A percentile compares a stretch with the other conserved stretches of the same genome.
phyloP scores from a whole-genome alignment of 2,329 filamentous ascomycete genomes.

The Talaromyces sp. region DNA sequence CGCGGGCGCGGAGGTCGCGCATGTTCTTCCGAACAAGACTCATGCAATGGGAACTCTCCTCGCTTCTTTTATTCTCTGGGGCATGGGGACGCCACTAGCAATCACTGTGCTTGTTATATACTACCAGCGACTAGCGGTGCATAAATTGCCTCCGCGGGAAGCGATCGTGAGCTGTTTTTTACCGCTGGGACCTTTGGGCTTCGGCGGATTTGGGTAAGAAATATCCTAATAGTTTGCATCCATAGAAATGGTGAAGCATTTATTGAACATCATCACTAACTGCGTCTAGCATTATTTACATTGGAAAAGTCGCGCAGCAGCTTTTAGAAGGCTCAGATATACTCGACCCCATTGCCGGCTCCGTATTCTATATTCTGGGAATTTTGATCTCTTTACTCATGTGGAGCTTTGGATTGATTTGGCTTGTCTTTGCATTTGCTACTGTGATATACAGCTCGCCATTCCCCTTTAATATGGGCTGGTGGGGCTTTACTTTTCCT shows the following conservation, averaged over 20 bases:
- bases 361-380: conserved; percentile 62
- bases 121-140: conserved; percentile 67
- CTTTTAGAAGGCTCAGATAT: conserved; percentile 46
- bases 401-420: conserved; percentile 60
- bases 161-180: conserved; percentile 70
- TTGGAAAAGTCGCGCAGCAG: conserved; percentile 47
- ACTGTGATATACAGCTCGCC: conserved; percentile 42
- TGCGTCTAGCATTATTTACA: conserved; percentile 49
- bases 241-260: background rate
- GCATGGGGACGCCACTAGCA: conserved; percentile 63
- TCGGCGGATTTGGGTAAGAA: conserved; percentile 60
- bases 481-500: conserved; percentile 63
- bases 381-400: conserved; percentile 56
- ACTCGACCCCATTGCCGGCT: conserved; percentile 48
- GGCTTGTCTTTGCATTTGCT: conserved; percentile 58
- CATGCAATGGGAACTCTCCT: conserved; percentile 65
- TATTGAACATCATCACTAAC: conserved; percentile 16
- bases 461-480: conserved; percentile 63
- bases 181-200: conserved; percentile 67
- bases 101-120: conserved; percentile 68
- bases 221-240: background rate
- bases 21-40: conserved; percentile 56
- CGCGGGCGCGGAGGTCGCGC: conserved; percentile 65
- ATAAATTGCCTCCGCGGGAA: conserved; percentile 67
- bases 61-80: conserved; percentile 70